Percentiles rank a stretch among this genome's conserved stretches.
phyloP scores from a whole-genome alignment of 345 rosid species.

The Eucalyptus marginata region DNA sequence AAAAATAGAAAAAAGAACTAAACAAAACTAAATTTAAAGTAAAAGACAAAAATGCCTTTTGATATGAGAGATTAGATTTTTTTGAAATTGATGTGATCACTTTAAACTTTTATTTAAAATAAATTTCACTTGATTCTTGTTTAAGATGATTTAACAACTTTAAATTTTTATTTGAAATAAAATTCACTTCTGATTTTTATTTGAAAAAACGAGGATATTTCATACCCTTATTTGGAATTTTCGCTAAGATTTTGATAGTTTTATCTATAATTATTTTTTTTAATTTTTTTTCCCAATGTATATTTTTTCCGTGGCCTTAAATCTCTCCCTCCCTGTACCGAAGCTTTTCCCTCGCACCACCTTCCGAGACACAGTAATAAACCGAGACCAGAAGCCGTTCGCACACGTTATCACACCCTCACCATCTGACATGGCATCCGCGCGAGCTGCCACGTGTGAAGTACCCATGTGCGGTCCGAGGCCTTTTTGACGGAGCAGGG shows the following conservation, averaged over 20 bases:
- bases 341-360: background rate
- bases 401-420: background rate
- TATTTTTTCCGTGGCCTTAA: background rate
- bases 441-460: background rate
- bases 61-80: accelerated
- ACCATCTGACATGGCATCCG: background rate
- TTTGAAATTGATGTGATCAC: accelerated
- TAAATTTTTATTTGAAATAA: no score
- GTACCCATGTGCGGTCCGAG: background rate
- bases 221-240: accelerated
- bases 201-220: no score
- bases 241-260: accelerated
- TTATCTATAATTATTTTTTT: accelerated
- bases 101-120: accelerated
- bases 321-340: no score
- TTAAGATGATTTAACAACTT: no score
- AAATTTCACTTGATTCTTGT: accelerated
- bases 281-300: background rate
- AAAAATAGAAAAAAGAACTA: no score
- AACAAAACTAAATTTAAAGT: no score
- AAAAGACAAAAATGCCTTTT: no score
- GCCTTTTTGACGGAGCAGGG: background rate
- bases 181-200: accelerated
- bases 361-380: background rate
- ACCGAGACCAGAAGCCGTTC: background rate